phyloP scores from a whole-genome alignment of 805 yeast genomes.

The Sugiyamaella floridensis region DNA sequence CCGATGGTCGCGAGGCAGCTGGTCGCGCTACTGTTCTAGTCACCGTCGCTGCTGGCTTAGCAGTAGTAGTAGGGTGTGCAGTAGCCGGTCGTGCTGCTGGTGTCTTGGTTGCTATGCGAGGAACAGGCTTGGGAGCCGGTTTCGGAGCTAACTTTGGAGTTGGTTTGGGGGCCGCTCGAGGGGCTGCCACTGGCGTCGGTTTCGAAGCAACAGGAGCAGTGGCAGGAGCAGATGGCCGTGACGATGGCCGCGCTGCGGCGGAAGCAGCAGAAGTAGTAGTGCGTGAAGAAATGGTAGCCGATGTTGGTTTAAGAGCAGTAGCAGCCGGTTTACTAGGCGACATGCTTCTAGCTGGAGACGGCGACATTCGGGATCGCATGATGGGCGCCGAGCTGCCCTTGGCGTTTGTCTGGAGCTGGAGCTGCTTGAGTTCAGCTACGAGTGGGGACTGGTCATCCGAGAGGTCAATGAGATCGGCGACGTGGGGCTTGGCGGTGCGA shows the following conservation, averaged over 20 bases:
- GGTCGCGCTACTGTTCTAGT: neutral
- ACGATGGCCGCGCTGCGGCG: neutral
- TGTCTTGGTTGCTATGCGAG: too few relatives aligned
- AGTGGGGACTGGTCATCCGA: neutral
- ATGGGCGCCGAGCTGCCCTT: neutral
- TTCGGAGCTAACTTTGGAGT: neutral
- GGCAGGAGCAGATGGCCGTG: neutral
- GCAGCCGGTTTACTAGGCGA: neutral
- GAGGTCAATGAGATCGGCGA: constrained; percentile 6
- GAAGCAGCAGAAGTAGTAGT: neutral
- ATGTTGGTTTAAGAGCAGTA: neutral
- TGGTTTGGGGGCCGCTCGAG: constrained; percentile 1
- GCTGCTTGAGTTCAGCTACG: neutral
- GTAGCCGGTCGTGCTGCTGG: neutral
- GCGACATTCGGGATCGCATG: neutral
- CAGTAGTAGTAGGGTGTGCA: neutral
- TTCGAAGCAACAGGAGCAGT: neutral
- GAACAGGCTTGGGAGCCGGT: constrained; percentile 4
- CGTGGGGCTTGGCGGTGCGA: constrained; percentile 1
- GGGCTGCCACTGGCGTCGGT: neutral
- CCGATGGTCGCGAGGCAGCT: neutral
- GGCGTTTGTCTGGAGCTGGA: neutral
- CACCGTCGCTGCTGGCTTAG: neutral
- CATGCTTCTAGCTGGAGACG: neutral
- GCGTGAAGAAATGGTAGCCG: neutral